A percentile compares a stretch with the other conserved stretches of the same genome.
These are phyloP conservation scores for Phytophthora meadii DNA, from an alignment of 352 stramenopile species.

Conservation along the genomic window DNA sequence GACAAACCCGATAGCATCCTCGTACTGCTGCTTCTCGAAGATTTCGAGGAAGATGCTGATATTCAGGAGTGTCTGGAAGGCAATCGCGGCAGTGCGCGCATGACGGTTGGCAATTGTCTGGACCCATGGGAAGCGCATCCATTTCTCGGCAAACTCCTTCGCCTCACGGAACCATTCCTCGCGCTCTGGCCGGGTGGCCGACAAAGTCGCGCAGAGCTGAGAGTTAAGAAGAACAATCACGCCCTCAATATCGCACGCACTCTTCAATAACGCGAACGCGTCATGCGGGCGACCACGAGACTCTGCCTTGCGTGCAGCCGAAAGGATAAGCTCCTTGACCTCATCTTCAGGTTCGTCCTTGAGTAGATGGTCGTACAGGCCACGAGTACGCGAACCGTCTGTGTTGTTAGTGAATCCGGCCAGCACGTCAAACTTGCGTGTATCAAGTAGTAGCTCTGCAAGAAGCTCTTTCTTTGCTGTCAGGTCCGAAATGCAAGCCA, in stretches of 20 bases:
- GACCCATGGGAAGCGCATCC: constrained; percentile 89
- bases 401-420: constrained; percentile 85
- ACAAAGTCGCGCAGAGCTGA: constrained; percentile 72
- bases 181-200: constrained; percentile 62
- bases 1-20: constrained; percentile 85
- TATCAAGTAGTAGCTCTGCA: constrained; percentile 80
- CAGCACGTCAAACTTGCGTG: constrained; percentile 80
- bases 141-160: constrained; percentile 87
- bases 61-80: constrained; percentile 89
- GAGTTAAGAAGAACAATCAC: constrained; percentile 76
- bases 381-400: constrained; percentile 82
- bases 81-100: constrained; percentile 68
- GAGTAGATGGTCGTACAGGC: constrained; percentile 74
- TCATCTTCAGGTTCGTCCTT: constrained; percentile 79
- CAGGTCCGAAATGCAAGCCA: constrained; percentile 72
- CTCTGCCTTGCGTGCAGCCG: constrained; percentile 76
- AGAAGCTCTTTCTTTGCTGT: constrained; percentile 75
- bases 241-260: constrained; percentile 80
- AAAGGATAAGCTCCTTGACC: constrained; percentile 80
- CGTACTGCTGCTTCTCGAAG: constrained; percentile 83
- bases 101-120: constrained; percentile 77
- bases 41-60: constrained; percentile 88
- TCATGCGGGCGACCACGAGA: constrained; percentile 74
- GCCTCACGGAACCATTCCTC: constrained; percentile 85
- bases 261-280: constrained; percentile 81